These are phyloP conservation scores for Plasmodium gonderi DNA, from an alignment of 169 alveolate genomes.

Conservation along the genomic window DNA sequence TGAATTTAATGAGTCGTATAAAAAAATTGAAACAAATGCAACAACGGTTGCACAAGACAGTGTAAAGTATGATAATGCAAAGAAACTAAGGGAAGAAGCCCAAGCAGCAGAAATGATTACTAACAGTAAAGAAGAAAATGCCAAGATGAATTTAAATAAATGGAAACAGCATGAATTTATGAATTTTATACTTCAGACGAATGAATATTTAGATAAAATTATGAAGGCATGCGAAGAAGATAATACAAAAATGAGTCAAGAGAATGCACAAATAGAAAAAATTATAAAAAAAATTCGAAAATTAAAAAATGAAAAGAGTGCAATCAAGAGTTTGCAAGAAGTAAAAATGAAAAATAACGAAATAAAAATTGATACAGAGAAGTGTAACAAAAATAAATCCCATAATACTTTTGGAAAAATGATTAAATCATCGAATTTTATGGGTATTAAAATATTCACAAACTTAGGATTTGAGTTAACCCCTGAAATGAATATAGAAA, in stretches of 20 bases:
- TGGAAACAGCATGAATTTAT: background rate
- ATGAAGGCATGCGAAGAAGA: conserved; percentile 1
- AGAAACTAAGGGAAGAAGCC: background rate
- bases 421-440: conserved; percentile 14
- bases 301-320: background rate
- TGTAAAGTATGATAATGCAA: background rate
- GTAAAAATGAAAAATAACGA: conserved; percentile 7
- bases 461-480: background rate
- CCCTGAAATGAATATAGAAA: background rate
- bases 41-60: background rate
- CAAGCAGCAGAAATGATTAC: background rate
- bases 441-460: conserved; percentile 36
- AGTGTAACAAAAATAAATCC: conserved; percentile 5
- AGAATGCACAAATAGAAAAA: background rate
- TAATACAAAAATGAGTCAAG: background rate
- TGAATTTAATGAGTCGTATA: conserved; percentile 1
- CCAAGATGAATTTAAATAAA: background rate
- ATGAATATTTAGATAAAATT: background rate
- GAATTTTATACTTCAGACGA: conserved; percentile 2
- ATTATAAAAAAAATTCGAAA: background rate
- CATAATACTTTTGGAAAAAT: conserved; percentile 25
- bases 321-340: background rate
- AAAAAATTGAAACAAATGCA: background rate
- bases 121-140: background rate
- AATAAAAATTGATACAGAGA: background rate